Evolutionary conservation across 148 eudicot genomes (phyloP).

Genomic region (Gaultheria prostrata): DNA sequence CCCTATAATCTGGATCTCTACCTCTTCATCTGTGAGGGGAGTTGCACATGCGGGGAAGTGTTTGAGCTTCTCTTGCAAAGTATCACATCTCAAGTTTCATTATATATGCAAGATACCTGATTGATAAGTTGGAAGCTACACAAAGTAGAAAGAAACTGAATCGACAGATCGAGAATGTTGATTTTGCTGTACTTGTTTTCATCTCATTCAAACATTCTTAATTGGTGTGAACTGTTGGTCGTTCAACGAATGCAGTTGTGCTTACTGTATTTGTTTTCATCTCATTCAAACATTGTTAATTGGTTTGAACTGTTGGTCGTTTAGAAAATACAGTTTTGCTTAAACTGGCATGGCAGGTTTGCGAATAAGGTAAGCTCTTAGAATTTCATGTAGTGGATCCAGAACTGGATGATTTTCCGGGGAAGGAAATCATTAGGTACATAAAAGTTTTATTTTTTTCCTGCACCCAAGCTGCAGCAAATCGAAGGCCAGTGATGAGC

Average conservation of each 20-base stretch:
- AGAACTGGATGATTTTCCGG: constrained; percentile 60
- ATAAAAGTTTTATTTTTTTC: constrained; percentile 86
- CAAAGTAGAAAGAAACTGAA: background rate
- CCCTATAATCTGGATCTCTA: background rate
- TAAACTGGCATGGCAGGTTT: constrained; percentile 77
- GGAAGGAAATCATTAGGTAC: constrained; percentile 54
- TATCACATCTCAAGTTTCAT: background rate
- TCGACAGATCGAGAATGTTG: background rate
- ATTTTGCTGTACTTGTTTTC: background rate
- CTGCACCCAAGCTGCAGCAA: constrained; percentile 81
- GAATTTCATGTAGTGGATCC: constrained; percentile 85
- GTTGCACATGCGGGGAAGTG: background rate
- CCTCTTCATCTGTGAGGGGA: background rate
- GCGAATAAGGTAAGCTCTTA: constrained; percentile 59
- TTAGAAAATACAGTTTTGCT: background rate
- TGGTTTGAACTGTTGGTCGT: background rate
- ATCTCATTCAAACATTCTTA: constrained; percentile 8
- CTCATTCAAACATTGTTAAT: too few relatives aligned
- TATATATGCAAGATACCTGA: background rate
- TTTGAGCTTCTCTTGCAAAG: background rate
- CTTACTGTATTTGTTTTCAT: too few relatives aligned
- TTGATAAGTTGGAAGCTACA: background rate
- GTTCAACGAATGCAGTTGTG: too few relatives aligned
- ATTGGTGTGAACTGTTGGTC: too few relatives aligned
- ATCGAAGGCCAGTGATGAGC: constrained; percentile 78